Evolutionary conservation across 345 rosid species (phyloP).

Genomic region (Populus alba): DNA sequence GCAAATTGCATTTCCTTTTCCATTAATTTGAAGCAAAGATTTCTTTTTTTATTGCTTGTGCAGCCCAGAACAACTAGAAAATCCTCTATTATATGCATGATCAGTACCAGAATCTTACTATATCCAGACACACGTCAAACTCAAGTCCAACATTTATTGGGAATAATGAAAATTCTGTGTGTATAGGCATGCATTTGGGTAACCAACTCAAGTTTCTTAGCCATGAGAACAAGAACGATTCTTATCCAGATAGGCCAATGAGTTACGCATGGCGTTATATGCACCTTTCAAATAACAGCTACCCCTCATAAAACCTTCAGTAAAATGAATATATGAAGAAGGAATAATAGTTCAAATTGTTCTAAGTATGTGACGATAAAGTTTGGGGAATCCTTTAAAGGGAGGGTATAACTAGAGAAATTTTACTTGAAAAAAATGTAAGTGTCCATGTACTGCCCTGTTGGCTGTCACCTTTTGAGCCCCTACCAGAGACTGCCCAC

Average conservation of each 20-base stretch:
- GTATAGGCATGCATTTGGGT: background rate
- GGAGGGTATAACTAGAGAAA: conserved; percentile 5
- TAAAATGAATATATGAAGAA: conserved; percentile 20
- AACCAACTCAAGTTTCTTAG: background rate
- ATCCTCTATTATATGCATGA: too few relatives aligned
- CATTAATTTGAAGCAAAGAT: too few relatives aligned
- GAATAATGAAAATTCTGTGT: background rate
- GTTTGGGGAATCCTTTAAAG: background rate
- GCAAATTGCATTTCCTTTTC: too few relatives aligned
- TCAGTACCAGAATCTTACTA: too few relatives aligned
- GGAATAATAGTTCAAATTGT: conserved; percentile 41
- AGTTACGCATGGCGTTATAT: conserved; percentile 4
- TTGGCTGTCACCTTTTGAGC: background rate
- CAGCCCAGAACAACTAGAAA: too few relatives aligned
- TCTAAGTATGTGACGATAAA: background rate
- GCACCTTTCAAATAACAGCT: conserved; percentile 29
- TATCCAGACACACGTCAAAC: too few relatives aligned
- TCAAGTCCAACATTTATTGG: background rate
- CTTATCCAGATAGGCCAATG: background rate
- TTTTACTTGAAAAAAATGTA: conserved; percentile 16
- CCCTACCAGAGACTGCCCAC: conserved; percentile 14
- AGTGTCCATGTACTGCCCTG: conserved; percentile 21
- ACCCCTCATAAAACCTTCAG: conserved; percentile 31
- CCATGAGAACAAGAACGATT: background rate
- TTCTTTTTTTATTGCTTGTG: too few relatives aligned